A percentile compares a stretch with the other conserved stretches of the same genome.
phyloP scores from a whole-genome alignment of 495 filamentous ascomycete genomes.

The Thozetella sp. region DNA sequence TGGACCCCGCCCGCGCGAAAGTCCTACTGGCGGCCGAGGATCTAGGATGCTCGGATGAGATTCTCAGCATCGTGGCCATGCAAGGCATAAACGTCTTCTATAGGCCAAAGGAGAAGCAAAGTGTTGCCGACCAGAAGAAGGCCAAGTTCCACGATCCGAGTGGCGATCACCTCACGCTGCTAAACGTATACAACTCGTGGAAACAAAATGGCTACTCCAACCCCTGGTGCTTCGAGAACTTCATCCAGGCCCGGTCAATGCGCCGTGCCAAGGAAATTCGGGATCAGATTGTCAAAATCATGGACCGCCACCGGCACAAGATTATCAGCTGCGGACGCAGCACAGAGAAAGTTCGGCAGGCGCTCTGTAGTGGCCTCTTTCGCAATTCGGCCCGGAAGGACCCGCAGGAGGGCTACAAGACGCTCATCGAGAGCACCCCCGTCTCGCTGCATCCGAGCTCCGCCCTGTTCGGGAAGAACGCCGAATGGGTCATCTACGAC shows the following conservation, averaged over 20 bases:
- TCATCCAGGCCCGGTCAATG: conserved; percentile 90
- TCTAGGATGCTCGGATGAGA: conserved; percentile 87
- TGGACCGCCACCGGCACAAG: conserved; percentile 82
- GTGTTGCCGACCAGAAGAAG: conserved; percentile 96
- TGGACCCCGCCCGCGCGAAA: conserved; percentile 84
- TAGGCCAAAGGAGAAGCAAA: conserved; percentile 94
- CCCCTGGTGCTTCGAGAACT: conserved; percentile 97
- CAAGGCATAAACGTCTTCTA: conserved; percentile 87
- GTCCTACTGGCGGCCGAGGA: conserved; percentile 86
- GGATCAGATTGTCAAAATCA: conserved; percentile 88
- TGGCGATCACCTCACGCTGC: conserved; percentile 89
- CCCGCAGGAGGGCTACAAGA: conserved; percentile 95
- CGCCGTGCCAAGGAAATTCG: conserved; percentile 88
- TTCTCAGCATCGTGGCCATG: conserved; percentile 95
- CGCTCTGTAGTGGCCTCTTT: conserved; percentile 93
- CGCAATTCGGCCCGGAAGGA: conserved; percentile 94
- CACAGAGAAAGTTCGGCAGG: conserved; percentile 86
- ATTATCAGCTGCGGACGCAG: conserved; percentile 84
- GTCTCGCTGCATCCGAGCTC: conserved; percentile 92
- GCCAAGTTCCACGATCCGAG: conserved; percentile 94
- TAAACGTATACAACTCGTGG: conserved; percentile 98
- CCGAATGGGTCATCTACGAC: conserved; percentile 95
- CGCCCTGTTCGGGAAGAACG: conserved; percentile 91
- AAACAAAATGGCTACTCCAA: conserved; percentile 78
- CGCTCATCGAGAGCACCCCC: conserved; percentile 89